Evolutionary conservation across 2,329 filamentous ascomycete genomes (phyloP).

Genomic region (Penicillium sp.): DNA sequence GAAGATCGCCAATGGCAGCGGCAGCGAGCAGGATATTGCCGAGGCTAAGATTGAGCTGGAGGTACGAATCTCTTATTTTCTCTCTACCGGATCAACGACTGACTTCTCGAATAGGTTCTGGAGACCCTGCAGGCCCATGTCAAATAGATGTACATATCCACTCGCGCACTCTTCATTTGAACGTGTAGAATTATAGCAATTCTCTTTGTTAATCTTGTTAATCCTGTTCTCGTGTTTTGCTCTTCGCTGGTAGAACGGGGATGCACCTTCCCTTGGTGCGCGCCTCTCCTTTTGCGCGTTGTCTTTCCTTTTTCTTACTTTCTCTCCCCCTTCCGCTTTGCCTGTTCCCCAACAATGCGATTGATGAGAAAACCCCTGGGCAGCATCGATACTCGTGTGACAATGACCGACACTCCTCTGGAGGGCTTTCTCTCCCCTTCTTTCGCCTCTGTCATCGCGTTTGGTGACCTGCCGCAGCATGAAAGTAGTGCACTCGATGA

Average conservation of each 20-base stretch:
- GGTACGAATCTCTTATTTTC: conserved; percentile 54
- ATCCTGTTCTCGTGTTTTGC: conserved; percentile 6
- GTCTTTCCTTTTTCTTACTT: background rate
- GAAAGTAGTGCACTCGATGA: background rate
- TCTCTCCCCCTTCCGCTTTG: background rate
- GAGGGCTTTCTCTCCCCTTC: conserved; percentile 9
- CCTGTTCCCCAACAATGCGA: conserved; percentile 9
- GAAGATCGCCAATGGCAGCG: conserved; percentile 85
- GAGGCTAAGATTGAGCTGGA: conserved; percentile 99
- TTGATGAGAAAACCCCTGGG: conserved; percentile 21
- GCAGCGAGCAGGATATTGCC: conserved; percentile 95
- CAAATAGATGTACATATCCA: conserved; percentile 49
- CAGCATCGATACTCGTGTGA: conserved; percentile 18
- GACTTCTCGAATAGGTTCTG: conserved; percentile 41
- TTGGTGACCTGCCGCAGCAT: conserved; percentile 5
- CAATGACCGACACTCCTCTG: conserved; percentile 10
- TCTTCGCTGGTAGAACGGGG: conserved; percentile 8
- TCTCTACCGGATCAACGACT: conserved; percentile 1
- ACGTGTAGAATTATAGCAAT: conserved; percentile 45
- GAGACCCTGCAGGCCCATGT: conserved; percentile 50
- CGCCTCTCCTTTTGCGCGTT: background rate
- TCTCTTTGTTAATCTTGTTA: conserved; percentile 22
- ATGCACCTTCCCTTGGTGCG: conserved; percentile 12
- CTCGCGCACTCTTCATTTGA: conserved; percentile 30
- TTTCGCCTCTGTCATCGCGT: conserved; percentile 10